Conservation (phyloP, 2,329 filamentous ascomycete genomes). For the Colletotrichum sp. region DNA sequence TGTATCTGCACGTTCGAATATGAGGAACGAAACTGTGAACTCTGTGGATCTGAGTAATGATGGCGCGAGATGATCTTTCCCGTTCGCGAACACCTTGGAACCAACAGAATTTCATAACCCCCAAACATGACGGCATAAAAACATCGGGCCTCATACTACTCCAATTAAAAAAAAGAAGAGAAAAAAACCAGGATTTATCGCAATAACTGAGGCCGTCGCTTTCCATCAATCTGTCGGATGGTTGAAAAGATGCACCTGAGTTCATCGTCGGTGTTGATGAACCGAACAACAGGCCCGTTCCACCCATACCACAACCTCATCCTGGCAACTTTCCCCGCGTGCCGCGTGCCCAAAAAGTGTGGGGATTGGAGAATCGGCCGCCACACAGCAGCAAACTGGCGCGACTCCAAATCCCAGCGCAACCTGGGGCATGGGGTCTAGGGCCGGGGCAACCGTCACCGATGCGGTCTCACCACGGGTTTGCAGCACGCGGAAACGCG, state of each 20-base stretch:
- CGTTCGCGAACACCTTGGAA: neutral
- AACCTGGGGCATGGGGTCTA: conserved; percentile 12
- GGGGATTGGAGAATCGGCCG: conserved; percentile 9
- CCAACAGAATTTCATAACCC: conserved; percentile 1
- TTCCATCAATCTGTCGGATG: neutral
- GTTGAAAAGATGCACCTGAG: neutral
- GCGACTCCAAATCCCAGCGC: neutral
- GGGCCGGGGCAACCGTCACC: conserved; percentile 16
- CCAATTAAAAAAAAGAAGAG: neutral
- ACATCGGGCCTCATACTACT: neutral
- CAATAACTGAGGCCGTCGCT: neutral
- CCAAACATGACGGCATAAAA: neutral
- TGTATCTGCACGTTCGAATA: neutral
- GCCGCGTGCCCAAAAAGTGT: conserved; percentile 6
- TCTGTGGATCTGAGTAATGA: neutral
- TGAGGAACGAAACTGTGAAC: neutral
- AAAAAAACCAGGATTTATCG: too few relatives aligned
- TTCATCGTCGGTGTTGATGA: conserved; percentile 1
- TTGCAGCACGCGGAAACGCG: neutral
- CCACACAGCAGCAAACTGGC: neutral
- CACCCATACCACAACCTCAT: neutral
- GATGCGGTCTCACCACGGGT: neutral
- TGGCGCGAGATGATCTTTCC: neutral
- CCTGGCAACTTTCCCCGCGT: conserved; percentile 16
- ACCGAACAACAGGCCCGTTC: neutral